Evolutionary conservation across 306 rosid species (phyloP).

Genomic region (Cyclanthera cordifolia): DNA sequence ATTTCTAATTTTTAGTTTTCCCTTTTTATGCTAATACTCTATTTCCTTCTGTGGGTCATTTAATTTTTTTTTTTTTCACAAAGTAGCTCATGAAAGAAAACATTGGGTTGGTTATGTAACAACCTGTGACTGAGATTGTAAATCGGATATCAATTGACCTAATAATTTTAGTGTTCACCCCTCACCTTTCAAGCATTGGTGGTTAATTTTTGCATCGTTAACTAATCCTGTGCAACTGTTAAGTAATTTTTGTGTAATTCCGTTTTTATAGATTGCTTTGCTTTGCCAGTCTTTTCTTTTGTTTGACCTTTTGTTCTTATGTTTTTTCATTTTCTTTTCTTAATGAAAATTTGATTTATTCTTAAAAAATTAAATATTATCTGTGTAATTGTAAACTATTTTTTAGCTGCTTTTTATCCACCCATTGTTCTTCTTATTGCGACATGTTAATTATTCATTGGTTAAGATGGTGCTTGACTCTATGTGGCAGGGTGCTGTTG

Average conservation of each 20-base stretch:
- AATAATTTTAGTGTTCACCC: neutral
- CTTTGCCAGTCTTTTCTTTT: too few species aligned
- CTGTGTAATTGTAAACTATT: too few species aligned
- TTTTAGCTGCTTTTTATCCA: neutral
- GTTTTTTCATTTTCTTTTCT: too few species aligned
- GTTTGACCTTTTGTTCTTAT: too few species aligned
- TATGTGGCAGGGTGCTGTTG: conserved; percentile 77
- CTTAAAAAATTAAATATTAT: too few species aligned
- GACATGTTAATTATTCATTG: neutral
- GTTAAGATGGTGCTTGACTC: neutral
- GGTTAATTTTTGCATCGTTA: neutral
- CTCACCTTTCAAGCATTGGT: neutral
- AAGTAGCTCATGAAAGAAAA: conserved; percentile 2
- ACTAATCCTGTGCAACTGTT: too few species aligned
- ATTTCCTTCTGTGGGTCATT: neutral
- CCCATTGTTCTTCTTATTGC: neutral
- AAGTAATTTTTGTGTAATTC: too few species aligned
- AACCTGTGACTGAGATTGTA: neutral
- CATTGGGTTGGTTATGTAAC: neutral
- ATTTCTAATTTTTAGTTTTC: neutral
- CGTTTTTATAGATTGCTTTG: too few species aligned
- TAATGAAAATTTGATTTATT: too few species aligned
- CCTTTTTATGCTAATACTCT: neutral
- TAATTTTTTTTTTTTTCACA: neutral
- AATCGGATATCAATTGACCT: neutral